phyloP scores from a whole-genome alignment of 2,329 filamentous ascomycete genomes.

The Colletotrichum echinochloae region DNA sequence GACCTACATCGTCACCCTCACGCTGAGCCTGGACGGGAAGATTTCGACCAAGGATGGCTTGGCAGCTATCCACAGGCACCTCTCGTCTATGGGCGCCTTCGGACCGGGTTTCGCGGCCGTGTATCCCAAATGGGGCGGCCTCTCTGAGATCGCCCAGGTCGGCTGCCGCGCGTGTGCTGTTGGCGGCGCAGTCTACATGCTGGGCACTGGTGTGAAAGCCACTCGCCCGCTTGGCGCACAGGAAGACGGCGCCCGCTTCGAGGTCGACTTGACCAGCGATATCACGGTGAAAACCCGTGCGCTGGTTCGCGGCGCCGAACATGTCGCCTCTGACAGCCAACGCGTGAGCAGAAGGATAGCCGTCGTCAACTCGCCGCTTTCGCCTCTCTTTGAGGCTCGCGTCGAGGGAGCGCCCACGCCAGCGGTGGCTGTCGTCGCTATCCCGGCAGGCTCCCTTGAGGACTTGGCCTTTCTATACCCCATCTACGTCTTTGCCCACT shows the following conservation, averaged over 20 bases:
- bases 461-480: conserved; percentile 56
- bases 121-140: conserved; percentile 91
- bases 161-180: conserved; percentile 91
- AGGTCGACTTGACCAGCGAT: conserved; percentile 67
- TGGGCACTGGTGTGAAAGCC: conserved; percentile 74
- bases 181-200: conserved; percentile 89
- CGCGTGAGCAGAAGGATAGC: conserved; percentile 72
- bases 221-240: conserved; percentile 42
- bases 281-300: conserved; percentile 66
- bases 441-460: conserved; percentile 66
- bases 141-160: conserved; percentile 90
- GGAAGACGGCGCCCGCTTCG: conserved; percentile 48
- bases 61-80: conserved; percentile 79
- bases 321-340: conserved; percentile 44
- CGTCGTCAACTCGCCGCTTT: conserved; percentile 75
- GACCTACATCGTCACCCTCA: conserved; percentile 73
- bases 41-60: conserved; percentile 75
- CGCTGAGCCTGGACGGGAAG: conserved; percentile 76
- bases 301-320: conserved; percentile 61
- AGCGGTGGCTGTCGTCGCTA: conserved; percentile 77
- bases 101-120: conserved; percentile 91
- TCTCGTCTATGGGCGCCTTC: conserved; percentile 88
- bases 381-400: conserved; percentile 74
- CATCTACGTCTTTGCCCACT: conserved; percentile 77
- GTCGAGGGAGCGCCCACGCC: conserved; percentile 82